These are phyloP conservation scores for Russula emetica DNA, from an alignment of 768 basidiomycete genomes.

Conservation along the genomic window DNA sequence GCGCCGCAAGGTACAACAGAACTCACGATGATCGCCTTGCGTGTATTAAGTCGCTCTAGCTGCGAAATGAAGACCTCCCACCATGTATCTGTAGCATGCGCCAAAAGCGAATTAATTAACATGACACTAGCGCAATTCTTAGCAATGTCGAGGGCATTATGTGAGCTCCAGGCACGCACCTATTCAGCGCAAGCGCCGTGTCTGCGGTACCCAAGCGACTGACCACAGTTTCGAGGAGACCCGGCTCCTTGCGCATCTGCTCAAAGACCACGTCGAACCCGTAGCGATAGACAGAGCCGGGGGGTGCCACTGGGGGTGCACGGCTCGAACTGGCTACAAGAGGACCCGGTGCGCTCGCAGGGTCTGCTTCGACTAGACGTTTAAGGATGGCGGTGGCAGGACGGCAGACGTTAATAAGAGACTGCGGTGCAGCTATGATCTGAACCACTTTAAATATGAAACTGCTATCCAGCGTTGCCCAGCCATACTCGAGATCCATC, in stretches of 20 bases:
- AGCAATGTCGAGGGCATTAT: constrained; percentile 25
- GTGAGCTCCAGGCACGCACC: constrained; percentile 40
- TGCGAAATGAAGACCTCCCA: constrained; percentile 79
- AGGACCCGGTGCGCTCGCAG: constrained; percentile 58
- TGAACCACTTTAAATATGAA: constrained; percentile 79
- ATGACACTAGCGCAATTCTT: constrained; percentile 56
- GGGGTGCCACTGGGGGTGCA: constrained; percentile 46
- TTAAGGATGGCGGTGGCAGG: constrained; percentile 89
- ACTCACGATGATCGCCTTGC: constrained; percentile 78
- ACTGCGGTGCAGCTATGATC: constrained; percentile 68
- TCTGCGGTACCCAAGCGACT: constrained; percentile 74
- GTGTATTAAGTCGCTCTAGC: constrained; percentile 70
- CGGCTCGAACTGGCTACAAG: constrained; percentile 58
- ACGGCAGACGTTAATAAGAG: constrained; percentile 84
- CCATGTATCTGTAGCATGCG: constrained; percentile 68
- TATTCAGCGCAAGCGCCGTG: constrained; percentile 79
- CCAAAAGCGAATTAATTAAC: constrained; percentile 81
- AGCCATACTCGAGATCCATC: constrained; percentile 83
- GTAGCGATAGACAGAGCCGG: constrained; percentile 74
- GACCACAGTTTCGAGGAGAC: constrained; percentile 78
- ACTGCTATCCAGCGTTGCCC: constrained; percentile 61
- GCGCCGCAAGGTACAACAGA: constrained; percentile 13
- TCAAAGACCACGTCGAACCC: constrained; percentile 82
- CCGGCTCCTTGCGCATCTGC: constrained; percentile 70
- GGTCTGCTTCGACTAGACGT: constrained; percentile 84